Base-by-base conservation (phyloP, 805 yeast genomes). In the Nakazawaea anatomiae region DNA sequence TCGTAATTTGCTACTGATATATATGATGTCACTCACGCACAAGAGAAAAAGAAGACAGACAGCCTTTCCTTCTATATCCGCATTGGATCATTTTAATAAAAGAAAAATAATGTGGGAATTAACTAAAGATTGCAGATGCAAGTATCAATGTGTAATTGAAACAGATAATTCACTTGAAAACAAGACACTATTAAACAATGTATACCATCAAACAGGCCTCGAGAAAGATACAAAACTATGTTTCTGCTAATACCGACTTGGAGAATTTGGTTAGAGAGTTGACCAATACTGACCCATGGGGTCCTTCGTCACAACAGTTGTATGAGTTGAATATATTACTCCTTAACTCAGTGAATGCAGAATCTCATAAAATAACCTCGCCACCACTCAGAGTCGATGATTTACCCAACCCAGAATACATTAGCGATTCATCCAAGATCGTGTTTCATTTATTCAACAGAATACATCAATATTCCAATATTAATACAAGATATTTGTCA, bases 261-360 rank as follows among this genome's bases (percentile, higher is more conserved):
- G 69, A 65, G 29, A 63, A 62, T 40, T 42, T 57, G 41, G 65
- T 75, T 4, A 61, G 78, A 47, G 71, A 72, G 49, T 72, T 78
- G 6, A 75, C 80, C 12, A 76, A 74, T 47, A 76, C 78, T 4
- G 81, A 76, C 56, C 58, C 74, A 5, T 76, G 81, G 81, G 81
- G 81, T 1, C 81, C 81, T 4, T 71, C 79, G 0, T 64, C 74
- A 5, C 65, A 68, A 41, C 76, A 76, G 53, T 58, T 73, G 55
- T 63, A 62, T 38, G 71, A 69, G 48, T 66, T 69, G 9, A 34
- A 27, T 28, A 40, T 50, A 9, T 57, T 55, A 41, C 50, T 59
- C 4, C 39, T 42, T 11, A 27, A 56, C 27, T 46, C 54, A n/a
- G 30, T 49, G 3, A 44, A 52, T 32, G 51, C 60, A 6, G 58